Evolutionary conservation across 495 filamentous ascomycete species (phyloP), one percentile per base, ranked within the genome.

Genomic region (Pyrenopolyporus hunteri): DNA sequence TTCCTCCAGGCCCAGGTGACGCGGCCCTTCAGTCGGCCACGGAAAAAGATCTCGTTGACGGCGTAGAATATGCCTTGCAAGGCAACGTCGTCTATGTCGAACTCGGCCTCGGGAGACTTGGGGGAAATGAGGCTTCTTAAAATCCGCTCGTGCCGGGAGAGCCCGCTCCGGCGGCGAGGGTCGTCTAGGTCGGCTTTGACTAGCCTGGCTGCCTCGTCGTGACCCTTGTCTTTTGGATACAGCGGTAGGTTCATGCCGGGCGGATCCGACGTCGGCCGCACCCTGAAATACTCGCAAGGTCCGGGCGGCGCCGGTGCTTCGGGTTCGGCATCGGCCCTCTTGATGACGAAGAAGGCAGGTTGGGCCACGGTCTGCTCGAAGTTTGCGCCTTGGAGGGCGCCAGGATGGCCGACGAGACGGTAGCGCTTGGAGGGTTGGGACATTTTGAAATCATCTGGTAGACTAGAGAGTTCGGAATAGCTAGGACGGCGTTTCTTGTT

Each of bases 1-100:
- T 71, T 59, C 51, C 74, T 67, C 80, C 80, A 84, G 42, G 79
- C 75, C 80, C 81, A 83, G 22, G 68, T 59, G n/a, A 84, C 82
- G 10, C 81, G 70, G 28, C 78, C 74, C 37, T 70, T 72, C 9
- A 84, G 67, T 4, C 68, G 69, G n/a, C 78, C 77, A 59, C 72
- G 70, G 68, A 83, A 84, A 72, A 84, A 83, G 39, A 84, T 72
- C 39, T 78, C 73, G 68, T 84, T 82, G 14, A 74, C 76, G 20
- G 80, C 76, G 14, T 72, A 78, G 61, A 84, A 79, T 46, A 83
- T 80, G 62, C 71, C 72, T 25, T 75, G 68, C 2, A 84, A 74
- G 8, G 76, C 75, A 11, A 76, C 72, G 62, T 82, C 76, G 71
- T 82, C 79, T n/a, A 81, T 73, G 22, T 71, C 71, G 44, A 77